Evolutionary conservation across 1,284 basidiomycete genomes (phyloP).

Genomic region (Sanghuangporus baumii): DNA sequence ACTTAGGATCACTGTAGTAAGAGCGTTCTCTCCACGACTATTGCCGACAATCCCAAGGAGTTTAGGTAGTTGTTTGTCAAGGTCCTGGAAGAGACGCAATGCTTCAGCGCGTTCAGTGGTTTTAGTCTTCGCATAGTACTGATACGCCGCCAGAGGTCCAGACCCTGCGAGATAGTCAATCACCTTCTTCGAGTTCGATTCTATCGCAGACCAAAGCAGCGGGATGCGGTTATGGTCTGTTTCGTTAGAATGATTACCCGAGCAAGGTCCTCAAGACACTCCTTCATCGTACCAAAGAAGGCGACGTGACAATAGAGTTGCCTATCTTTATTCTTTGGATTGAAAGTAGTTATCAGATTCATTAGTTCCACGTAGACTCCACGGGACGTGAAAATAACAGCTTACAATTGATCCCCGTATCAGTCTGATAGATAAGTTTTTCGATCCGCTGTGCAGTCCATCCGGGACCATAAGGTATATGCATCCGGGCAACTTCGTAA

Average conservation of each 20-base stretch:
- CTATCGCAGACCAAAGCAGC: conserved; percentile 41
- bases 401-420: conserved; percentile 55
- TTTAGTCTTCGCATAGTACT: conserved; percentile 38
- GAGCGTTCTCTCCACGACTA: conserved; percentile 13
- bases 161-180: conserved; percentile 41
- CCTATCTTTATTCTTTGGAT: conserved; percentile 53
- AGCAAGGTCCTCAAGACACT: conserved; percentile 52
- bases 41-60: conserved; percentile 42
- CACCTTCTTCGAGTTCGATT: conserved; percentile 28
- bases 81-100: conserved; percentile 31
- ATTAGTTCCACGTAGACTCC: neutral
- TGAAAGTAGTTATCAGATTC: conserved; percentile 42
- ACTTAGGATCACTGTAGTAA: conserved; percentile 14
- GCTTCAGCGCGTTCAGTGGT: conserved; percentile 35
- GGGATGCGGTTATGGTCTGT: conserved; percentile 23
- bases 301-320: conserved; percentile 56
- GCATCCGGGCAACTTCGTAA: conserved; percentile 50
- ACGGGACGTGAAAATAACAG: neutral
- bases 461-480: conserved; percentile 58
- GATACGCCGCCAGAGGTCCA: conserved; percentile 31
- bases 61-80: conserved; percentile 35
- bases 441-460: conserved; percentile 55
- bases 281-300: conserved; percentile 52
- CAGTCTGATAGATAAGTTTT: conserved; percentile 52
- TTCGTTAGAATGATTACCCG: conserved; percentile 31